phyloP scores from a whole-genome alignment of 805 yeast genomes.

The Osmozyma mogii region DNA sequence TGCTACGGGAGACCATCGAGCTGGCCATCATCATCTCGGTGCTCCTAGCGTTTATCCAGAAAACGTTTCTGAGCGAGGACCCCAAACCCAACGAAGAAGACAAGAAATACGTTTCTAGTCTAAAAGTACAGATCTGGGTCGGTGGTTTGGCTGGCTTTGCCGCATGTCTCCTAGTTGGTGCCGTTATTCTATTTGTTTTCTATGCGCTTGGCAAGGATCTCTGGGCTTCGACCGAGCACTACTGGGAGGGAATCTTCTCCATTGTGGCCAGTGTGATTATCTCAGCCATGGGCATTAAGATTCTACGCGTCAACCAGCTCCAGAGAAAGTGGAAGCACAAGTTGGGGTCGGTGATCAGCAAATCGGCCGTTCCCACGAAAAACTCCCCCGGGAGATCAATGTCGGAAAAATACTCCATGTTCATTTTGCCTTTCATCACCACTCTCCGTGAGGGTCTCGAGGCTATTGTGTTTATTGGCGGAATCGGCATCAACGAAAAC shows the following conservation, averaged over 20 bases:
- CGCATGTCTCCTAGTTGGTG: constrained; percentile 33
- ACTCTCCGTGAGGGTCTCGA: constrained; percentile 38
- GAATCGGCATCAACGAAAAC: constrained; percentile 19
- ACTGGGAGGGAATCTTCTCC: constrained; percentile 41
- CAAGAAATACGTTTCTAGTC: constrained; percentile 10
- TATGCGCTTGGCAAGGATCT: constrained; percentile 35
- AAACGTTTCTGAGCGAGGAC: too few species aligned
- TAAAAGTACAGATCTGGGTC: constrained; percentile 34
- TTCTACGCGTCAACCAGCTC: constrained; percentile 36
- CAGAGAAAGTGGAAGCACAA: constrained; percentile 38
- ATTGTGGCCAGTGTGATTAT: constrained; percentile 37
- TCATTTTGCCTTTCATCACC: constrained; percentile 20
- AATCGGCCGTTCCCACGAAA: constrained; percentile 5
- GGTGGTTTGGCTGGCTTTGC: constrained; percentile 36
- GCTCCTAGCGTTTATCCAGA: constrained; percentile 12
- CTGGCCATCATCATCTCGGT: constrained; percentile 16
- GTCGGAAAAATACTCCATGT: constrained; percentile 19
- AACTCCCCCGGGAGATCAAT: too few species aligned
- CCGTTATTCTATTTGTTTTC: constrained; percentile 30
- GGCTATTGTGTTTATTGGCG: constrained; percentile 54
- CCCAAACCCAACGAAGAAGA: constrained; percentile 1
- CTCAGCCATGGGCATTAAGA: constrained; percentile 39
- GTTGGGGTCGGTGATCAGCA: constrained; percentile 20
- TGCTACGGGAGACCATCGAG: constrained; percentile 14
- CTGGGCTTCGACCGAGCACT: constrained; percentile 40